Percentiles rank a stretch among this genome's conserved stretches.
Evolutionary conservation across 345 rosid species (phyloP).

Genomic region (Eucalyptus pauciflora): DNA sequence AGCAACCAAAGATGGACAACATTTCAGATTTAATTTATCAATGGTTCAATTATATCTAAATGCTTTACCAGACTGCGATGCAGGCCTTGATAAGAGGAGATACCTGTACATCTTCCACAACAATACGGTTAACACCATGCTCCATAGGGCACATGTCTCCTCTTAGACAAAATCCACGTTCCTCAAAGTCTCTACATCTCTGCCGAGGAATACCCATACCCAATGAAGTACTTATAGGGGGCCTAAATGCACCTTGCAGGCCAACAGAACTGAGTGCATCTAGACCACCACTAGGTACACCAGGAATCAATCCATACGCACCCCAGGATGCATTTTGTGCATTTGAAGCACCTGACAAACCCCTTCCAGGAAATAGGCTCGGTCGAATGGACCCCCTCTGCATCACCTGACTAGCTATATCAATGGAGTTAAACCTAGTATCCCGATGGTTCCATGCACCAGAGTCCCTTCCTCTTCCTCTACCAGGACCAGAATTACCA

Average conservation of each 20-base stretch:
- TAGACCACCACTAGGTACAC: conserved; percentile 64
- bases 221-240: conserved; percentile 46
- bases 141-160: conserved; percentile 99
- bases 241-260: conserved; percentile 64
- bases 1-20: not conserved
- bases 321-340: conserved; percentile 62
- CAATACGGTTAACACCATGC: conserved; percentile 98
- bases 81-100: not conserved
- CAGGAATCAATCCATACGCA: conserved; percentile 73
- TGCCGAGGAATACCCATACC: conserved; percentile 73
- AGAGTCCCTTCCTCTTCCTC: conserved; percentile 84
- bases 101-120: conserved; percentile 98
- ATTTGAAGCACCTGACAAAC: conserved; percentile 51
- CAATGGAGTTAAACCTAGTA: conserved; percentile 49
- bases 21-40: not conserved
- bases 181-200: conserved; percentile 95
- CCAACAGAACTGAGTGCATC: conserved; percentile 66
- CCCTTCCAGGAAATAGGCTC: conserved; percentile 62
- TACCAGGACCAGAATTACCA: conserved; percentile 56
- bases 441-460: conserved; percentile 69
- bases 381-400: conserved; percentile 43
- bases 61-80: not conserved
- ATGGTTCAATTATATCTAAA: not conserved
- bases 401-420: conserved; percentile 70
- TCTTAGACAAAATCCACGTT: conserved; percentile 96